A percentile compares a stretch with the other conserved stretches of the same genome.
phyloP scores from a whole-genome alignment of 148 eudicot genomes.

The Mesembryanthemum crystallinum region DNA sequence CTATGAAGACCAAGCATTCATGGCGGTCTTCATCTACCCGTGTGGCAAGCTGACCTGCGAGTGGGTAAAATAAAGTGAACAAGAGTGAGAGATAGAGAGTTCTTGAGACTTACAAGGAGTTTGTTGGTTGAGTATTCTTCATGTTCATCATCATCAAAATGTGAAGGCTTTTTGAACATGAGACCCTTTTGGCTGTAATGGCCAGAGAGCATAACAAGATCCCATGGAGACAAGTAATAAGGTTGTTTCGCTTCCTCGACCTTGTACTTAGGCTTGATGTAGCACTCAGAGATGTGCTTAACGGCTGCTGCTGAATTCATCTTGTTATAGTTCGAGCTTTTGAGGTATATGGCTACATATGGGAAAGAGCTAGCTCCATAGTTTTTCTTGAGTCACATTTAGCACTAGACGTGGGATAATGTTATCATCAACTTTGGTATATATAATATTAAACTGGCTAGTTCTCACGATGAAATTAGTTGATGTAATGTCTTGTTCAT shows the following conservation, averaged over 20 bases:
- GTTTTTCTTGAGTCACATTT: too few relatives aligned
- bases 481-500: too few relatives aligned
- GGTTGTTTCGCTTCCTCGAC: constrained; percentile 16
- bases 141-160: background rate
- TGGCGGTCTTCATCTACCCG: background rate
- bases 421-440: too few relatives aligned
- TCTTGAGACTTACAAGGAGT: constrained; percentile 13
- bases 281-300: constrained; percentile 15
- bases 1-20: constrained; percentile 14
- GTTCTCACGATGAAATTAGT: too few relatives aligned
- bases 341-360: too few relatives aligned
- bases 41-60: constrained; percentile 25
- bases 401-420: too few relatives aligned
- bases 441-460: too few relatives aligned
- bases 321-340: too few relatives aligned
- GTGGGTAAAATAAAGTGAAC: constrained; percentile 30
- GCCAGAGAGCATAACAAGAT: constrained; percentile 10
- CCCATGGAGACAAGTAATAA: constrained; percentile 19
- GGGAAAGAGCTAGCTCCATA: too few relatives aligned
- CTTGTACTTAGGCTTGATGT: constrained; percentile 25
- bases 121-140: background rate
- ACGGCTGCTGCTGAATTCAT: too few relatives aligned
- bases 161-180: constrained; percentile 17
- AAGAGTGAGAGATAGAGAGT: constrained; percentile 25
- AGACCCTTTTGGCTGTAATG: constrained; percentile 27